Evolutionary conservation across 768 basidiomycete species (phyloP).

Genomic region (Tricholoma hemisulphureum): DNA sequence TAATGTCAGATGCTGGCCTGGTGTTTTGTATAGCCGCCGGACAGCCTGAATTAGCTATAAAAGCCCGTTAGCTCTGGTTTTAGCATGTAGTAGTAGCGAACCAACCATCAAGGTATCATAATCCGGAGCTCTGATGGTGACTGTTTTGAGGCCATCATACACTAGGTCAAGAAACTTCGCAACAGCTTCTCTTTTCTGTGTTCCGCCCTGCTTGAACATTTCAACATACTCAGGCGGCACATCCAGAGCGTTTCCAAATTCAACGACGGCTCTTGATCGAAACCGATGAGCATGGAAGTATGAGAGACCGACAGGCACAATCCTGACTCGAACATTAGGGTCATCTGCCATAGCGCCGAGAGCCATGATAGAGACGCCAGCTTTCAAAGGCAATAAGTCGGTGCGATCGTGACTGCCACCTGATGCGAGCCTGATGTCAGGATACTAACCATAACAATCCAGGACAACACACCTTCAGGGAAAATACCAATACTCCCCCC

Average conservation of each 20-base stretch:
- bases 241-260: slow-evolving; percentile 89
- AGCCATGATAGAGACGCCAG: slow-evolving; percentile 97
- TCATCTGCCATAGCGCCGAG: slow-evolving; percentile 96
- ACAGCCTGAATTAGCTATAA: slow-evolving; percentile 90
- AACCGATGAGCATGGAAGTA: slow-evolving; percentile 84
- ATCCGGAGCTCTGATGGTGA: slow-evolving; percentile 93
- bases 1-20: slow-evolving; percentile 88
- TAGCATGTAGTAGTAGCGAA: slow-evolving; percentile 6
- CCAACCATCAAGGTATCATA: slow-evolving; percentile 96
- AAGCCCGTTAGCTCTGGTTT: slow-evolving; percentile 3
- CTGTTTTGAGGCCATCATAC: slow-evolving; percentile 91
- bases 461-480: slow-evolving; percentile 79
- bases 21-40: slow-evolving; percentile 89
- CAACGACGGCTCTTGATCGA: slow-evolving; percentile 94
- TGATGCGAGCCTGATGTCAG: slow-evolving; percentile 29
- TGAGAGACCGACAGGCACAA: slow-evolving; percentile 81
- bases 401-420: slow-evolving; percentile 98
- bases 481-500: slow-evolving; percentile 96
- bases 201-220: slow-evolving; percentile 88
- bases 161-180: slow-evolving; percentile 85
- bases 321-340: slow-evolving; percentile 81
- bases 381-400: slow-evolving; percentile 93
- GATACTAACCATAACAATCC: background rate
- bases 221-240: slow-evolving; percentile 88
- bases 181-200: slow-evolving; percentile 86